Base-by-base conservation (phyloP, 495 filamentous ascomycete species). In the Aspergillus heteromorphus region DNA sequence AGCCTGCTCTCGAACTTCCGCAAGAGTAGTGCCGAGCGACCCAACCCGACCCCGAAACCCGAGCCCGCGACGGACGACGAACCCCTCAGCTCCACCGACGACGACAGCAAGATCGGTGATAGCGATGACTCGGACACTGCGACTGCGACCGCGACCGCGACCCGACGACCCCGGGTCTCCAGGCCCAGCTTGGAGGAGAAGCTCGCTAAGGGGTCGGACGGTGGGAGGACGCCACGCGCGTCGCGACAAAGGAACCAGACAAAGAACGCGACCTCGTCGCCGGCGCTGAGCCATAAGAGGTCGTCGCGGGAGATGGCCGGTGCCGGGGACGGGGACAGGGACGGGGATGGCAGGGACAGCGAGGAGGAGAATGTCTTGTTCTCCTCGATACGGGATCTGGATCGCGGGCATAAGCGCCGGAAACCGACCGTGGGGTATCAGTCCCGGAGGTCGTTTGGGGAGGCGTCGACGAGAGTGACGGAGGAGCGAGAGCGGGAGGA, bases 81-180 rank as follows among this genome's bases (percentile, higher is more conserved):
- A 17, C 71, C 71, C 1, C n/a, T 65, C 13, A 70, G 66, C 51
- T 65, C 62, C 18, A 62, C 40, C 48, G 66, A 65, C 10, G 65
- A 67, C 8, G 69, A 72, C 27, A 42, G 6, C 2, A 34, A 50
- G 7, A 48, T 18, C 27, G n/a, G n/a, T n/a, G n/a, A n/a, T n/a
- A n/a, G n/a, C n/a, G n/a, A n/a, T n/a, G n/a, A n/a, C n/a, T n/a
- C n/a, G n/a, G n/a, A n/a, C n/a, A n/a, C n/a, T n/a, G n/a, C n/a
- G n/a, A n/a, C n/a, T n/a, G n/a, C n/a, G n/a, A n/a, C n/a, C n/a
- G n/a, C n/a, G n/a, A n/a, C n/a, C n/a, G n/a, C n/a, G n/a, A n/a
- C n/a, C n/a, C n/a, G n/a, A n/a, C n/a, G n/a, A n/a, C 11, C 18
- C 10, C 48, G 50, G 51, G 19, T 36, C 47, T 40, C 53, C 8